A percentile compares a stretch with the other conserved stretches of the same genome.
These are phyloP conservation scores for Pelagomonas calceolata DNA, from an alignment of 108 stramenopile species.

Conservation along the genomic window DNA sequence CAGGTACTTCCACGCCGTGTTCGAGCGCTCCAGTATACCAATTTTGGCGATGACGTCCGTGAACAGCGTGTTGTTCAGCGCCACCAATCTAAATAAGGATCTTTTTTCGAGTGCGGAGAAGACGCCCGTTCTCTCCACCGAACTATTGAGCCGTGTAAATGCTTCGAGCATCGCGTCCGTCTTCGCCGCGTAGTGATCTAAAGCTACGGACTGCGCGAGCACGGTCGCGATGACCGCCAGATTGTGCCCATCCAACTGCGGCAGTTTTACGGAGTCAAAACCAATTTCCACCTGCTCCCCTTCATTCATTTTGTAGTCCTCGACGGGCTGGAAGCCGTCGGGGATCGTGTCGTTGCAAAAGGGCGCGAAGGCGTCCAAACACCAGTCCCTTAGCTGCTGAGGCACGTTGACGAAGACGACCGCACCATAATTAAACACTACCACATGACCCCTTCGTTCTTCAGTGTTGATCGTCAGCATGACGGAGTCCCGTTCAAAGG, in stretches of 20 bases:
- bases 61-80: constrained; percentile 74
- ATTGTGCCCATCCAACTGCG: constrained; percentile 71
- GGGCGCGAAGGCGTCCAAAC: constrained; percentile 56
- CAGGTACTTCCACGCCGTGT: constrained; percentile 75
- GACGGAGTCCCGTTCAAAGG: too few species aligned
- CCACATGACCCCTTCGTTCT: constrained; percentile 48
- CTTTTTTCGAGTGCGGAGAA: constrained; percentile 50
- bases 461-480: too few species aligned
- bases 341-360: constrained; percentile 44
- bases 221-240: constrained; percentile 76
- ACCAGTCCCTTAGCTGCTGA: constrained; percentile 39
- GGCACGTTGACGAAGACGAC: constrained; percentile 77
- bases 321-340: constrained; percentile 63
- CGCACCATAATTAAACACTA: constrained; percentile 75
- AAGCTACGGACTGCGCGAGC: constrained; percentile 78
- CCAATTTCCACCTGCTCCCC: constrained; percentile 26
- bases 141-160: constrained; percentile 62
- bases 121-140: constrained; percentile 56
- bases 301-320: constrained; percentile 66
- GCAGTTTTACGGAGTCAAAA: constrained; percentile 58
- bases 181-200: constrained; percentile 75
- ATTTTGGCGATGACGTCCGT: constrained; percentile 77
- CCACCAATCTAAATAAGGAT: constrained; percentile 62
- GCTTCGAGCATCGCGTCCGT: constrained; percentile 68
- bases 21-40: constrained; percentile 73